These are phyloP conservation scores for Podaxis mareebaensis DNA, from an alignment of 768 basidiomycete genomes.

Conservation along the genomic window DNA sequence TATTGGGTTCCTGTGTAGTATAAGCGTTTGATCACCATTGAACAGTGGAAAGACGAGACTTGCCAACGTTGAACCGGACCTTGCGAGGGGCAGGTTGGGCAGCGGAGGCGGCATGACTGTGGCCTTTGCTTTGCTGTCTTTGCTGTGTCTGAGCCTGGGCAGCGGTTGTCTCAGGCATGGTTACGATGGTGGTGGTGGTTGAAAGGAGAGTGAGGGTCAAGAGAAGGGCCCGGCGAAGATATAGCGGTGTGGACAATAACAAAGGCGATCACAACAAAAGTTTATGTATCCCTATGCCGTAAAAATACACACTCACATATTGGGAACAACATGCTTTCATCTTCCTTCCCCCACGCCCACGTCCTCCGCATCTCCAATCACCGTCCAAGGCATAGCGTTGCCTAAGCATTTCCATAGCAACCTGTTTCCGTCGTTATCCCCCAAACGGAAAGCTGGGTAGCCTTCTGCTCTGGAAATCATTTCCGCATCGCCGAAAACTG, in stretches of 20 bases:
- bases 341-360: background rate
- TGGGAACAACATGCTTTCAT: slow-evolving; percentile 11
- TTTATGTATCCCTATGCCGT: slow-evolving; percentile 18
- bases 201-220: slow-evolving; percentile 20
- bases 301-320: slow-evolving; percentile 17
- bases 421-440: slow-evolving; percentile 11
- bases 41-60: slow-evolving; percentile 21
- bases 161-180: slow-evolving; percentile 28
- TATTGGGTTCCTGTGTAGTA: slow-evolving; percentile 64
- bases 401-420: slow-evolving; percentile 15
- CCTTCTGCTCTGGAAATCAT: slow-evolving; percentile 4
- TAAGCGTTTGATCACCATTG: slow-evolving; percentile 14
- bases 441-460: background rate
- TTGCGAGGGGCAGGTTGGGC: slow-evolving; percentile 67
- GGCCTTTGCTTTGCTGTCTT: slow-evolving; percentile 26
- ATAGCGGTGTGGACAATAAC: slow-evolving; percentile 18
- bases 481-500: background rate
- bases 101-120: slow-evolving; percentile 39
- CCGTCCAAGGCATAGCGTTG: background rate
- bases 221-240: slow-evolving; percentile 9
- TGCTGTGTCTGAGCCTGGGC: slow-evolving; percentile 21
- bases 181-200: slow-evolving; percentile 16
- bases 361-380: slow-evolving; percentile 11
- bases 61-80: slow-evolving; percentile 87
- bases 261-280: slow-evolving; percentile 14